Conservation (phyloP, 1,284 basidiomycete species). For the Tremellales sp. region DNA sequence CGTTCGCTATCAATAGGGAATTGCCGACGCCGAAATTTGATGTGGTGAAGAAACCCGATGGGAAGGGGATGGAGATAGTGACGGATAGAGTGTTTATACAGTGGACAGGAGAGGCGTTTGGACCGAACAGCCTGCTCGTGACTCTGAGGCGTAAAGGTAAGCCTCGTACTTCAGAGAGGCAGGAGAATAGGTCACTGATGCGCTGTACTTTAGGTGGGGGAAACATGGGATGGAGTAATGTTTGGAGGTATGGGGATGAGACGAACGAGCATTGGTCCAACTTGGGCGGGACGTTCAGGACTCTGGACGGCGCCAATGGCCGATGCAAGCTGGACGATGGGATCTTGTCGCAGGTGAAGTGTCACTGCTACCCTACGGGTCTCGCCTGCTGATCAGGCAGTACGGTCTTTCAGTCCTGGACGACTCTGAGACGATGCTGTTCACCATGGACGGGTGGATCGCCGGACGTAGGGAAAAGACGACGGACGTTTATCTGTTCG, state of each 20-base stretch:
- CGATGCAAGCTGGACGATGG: conserved; percentile 16
- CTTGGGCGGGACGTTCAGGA: conserved; percentile 21
- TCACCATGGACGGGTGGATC: conserved; percentile 19
- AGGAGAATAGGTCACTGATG: no score
- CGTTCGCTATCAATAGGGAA: conserved; percentile 15
- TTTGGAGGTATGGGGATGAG: conserved; percentile 8
- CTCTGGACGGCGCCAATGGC: conserved; percentile 20
- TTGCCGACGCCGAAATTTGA: background rate
- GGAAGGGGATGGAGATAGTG: background rate
- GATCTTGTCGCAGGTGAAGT: conserved; percentile 15
- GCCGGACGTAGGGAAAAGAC: conserved; percentile 7
- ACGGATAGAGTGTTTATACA: background rate
- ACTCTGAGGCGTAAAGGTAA: background rate
- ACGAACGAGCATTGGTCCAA: conserved; percentile 3
- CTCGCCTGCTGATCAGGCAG: conserved; percentile 1
- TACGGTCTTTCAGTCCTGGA: conserved; percentile 18
- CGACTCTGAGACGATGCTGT: conserved; percentile 21
- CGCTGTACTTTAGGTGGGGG: background rate
- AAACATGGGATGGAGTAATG: background rate
- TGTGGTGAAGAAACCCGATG: background rate
- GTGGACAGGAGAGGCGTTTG: background rate
- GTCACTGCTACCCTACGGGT: no score
- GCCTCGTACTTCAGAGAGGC: background rate
- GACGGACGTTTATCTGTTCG: conserved; percentile 23
- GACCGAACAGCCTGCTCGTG: background rate